These are phyloP conservation scores for Rutstroemia sp. DNA, from an alignment of 2,329 filamentous ascomycete genomes.

Conservation along the genomic window DNA sequence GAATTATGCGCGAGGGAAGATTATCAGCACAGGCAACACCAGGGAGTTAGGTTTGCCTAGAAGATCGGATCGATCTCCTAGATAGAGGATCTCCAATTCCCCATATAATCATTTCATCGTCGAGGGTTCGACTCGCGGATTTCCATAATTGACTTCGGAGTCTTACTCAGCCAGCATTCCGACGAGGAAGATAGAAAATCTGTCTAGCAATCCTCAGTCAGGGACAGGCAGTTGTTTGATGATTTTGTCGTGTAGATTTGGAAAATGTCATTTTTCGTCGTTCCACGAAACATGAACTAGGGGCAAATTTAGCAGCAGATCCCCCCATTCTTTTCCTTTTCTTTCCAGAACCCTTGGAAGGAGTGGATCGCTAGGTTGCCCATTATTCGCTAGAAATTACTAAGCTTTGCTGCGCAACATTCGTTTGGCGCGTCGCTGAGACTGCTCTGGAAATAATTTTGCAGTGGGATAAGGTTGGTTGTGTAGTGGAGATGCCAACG, in stretches of 20 bases:
- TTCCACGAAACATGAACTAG: background rate
- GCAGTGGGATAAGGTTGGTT: background rate
- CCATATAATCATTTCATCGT: too few species aligned
- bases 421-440: background rate
- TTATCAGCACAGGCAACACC: background rate
- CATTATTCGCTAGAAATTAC: background rate
- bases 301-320: background rate
- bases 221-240: background rate
- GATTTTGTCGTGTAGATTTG: background rate
- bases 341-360: slow-evolving; percentile 8
- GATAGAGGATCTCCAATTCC: too few species aligned
- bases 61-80: too few species aligned
- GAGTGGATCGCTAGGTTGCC: background rate
- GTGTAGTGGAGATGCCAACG: background rate
- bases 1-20: slow-evolving; percentile 1
- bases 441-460: background rate
- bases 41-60: background rate
- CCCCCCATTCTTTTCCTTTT: background rate
- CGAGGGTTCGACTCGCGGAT: too few species aligned
- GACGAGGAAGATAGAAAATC: background rate
- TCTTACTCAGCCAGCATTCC: background rate
- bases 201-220: background rate
- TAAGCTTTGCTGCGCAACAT: background rate
- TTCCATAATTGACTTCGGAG: background rate
- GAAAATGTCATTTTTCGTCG: background rate